Percentiles rank a stretch among this genome's conserved stretches.
phyloP scores from a whole-genome alignment of 164 flowering plant genomes.

The Liquidambar formosana region DNA sequence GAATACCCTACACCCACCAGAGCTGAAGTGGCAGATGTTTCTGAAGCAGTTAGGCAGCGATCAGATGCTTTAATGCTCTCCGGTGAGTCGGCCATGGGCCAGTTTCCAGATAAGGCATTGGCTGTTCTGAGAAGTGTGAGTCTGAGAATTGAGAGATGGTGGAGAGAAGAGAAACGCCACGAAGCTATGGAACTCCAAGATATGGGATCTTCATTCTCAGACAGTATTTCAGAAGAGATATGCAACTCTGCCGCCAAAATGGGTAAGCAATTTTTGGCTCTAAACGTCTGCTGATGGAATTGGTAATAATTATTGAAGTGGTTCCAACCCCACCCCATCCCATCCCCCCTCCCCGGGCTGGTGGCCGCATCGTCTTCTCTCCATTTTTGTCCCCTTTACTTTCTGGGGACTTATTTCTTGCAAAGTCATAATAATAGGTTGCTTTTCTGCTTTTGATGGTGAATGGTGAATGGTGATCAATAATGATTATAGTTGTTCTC shows the following conservation, averaged over 20 bases:
- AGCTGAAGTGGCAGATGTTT: constrained; percentile 98
- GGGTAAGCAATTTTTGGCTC: constrained; percentile 51
- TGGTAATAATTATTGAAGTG: too few species aligned
- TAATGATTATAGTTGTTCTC: too few species aligned
- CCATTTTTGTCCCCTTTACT: not conserved
- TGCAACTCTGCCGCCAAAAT: constrained; percentile 96
- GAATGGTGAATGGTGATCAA: too few species aligned
- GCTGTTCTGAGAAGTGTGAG: constrained; percentile 88
- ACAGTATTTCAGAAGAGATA: constrained; percentile 85
- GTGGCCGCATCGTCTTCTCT: too few species aligned
- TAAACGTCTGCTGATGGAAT: not conserved
- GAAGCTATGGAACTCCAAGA: constrained; percentile 71
- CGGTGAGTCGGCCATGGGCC: constrained; percentile 99
- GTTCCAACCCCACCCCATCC: too few species aligned
- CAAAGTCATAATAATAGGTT: not conserved
- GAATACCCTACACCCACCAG: constrained; percentile 97
- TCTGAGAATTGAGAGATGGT: constrained; percentile 90
- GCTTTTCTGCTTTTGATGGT: not conserved
- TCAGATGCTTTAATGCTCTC: constrained; percentile 98
- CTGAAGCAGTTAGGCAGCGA: constrained; percentile 93
- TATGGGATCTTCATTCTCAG: constrained; percentile 71
- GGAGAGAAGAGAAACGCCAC: constrained; percentile 88
- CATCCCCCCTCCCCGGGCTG: too few species aligned
- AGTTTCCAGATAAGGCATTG: constrained; percentile 88
- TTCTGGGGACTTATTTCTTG: not conserved